Base-by-base conservation (phyloP, 495 filamentous ascomycete genomes). In the Aspergillus sclerotioniger region DNA sequence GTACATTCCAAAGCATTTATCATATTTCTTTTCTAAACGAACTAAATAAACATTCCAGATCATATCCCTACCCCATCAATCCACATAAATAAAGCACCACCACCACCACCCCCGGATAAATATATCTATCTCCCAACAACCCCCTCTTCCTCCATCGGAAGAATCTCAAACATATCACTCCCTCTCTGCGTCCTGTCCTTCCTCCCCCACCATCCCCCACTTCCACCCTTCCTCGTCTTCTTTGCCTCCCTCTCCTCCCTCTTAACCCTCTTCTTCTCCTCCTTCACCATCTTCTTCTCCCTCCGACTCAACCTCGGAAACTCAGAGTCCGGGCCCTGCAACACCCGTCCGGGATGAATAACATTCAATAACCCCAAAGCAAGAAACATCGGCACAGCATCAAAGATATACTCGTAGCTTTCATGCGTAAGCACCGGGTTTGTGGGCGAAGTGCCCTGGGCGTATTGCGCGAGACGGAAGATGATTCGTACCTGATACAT, bases 301-400 rank as follows among this genome's bases (percentile, higher is more conserved):
- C 29, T 12, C 8, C 57, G 43, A 43, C 43, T 59, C 7, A 59
- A 10, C 9, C 33, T 28, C 21, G 43, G 51, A 15, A 60, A 56
- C 16, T 52, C 47, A 7, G 46, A 44, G 0, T 53, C 47, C 0
- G 37, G 29, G 3, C 56, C 56, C 13, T 17, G 4, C 7, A 62
- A 28, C 8, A 59, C 43, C 2, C 19, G 46, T 5, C 56, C 56
- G 1, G 60, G 60, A 48, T 62, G 60, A 3, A 59, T 16, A 0
- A 59, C 13, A 49, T 62, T 62, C 15, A 55, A 17, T 0, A 25
- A 16, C 5, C 46, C 32, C 33, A 62, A n/a, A 1, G 56, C 51
- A 9, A 56, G 1, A n/a, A 55, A 62, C 56, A 62, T 62, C 1
- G 60, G 60, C 19, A 46, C 41, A 4, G 56, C 60, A 50, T 62